phyloP scores from a whole-genome alignment of 2,329 filamentous ascomycete species.

The Didymella pinodella region DNA sequence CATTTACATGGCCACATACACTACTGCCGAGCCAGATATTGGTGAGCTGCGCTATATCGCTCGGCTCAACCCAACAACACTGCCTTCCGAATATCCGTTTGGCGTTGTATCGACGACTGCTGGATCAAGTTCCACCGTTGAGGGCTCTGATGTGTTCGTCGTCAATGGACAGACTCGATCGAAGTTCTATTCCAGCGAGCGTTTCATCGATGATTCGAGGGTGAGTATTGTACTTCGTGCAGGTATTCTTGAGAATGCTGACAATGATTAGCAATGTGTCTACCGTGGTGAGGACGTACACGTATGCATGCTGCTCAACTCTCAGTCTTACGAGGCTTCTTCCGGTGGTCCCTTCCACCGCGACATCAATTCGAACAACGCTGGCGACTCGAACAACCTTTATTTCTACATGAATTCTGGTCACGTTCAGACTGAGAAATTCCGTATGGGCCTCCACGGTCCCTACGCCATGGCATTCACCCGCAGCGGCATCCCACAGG shows the following conservation, averaged over 20 bases:
- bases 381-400: conserved; percentile 63
- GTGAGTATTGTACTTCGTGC: conserved; percentile 14
- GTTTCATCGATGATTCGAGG: conserved; percentile 70
- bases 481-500: conserved; percentile 62
- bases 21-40: conserved; percentile 55
- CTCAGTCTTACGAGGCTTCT: conserved; percentile 65
- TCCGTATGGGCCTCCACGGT: conserved; percentile 69
- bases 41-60: conserved; percentile 70
- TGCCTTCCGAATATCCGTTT: conserved; percentile 49
- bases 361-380: conserved; percentile 72
- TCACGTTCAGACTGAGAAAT: conserved; percentile 66
- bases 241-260: not conserved
- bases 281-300: conserved; percentile 61
- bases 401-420: conserved; percentile 75
- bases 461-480: conserved; percentile 70
- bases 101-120: conserved; percentile 62
- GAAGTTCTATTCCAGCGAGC: conserved; percentile 74
- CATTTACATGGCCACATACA: conserved; percentile 66
- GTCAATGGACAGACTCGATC: conserved; percentile 69
- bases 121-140: conserved; percentile 61
- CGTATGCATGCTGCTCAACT: conserved; percentile 68
- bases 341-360: conserved; percentile 70
- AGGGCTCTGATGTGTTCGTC: conserved; percentile 62
- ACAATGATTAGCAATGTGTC: conserved; percentile 65
- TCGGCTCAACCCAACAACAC: conserved; percentile 60